Conservation (phyloP, 225 moss, liverwort and hornwort species). For the Climacium dendroides region DNA sequence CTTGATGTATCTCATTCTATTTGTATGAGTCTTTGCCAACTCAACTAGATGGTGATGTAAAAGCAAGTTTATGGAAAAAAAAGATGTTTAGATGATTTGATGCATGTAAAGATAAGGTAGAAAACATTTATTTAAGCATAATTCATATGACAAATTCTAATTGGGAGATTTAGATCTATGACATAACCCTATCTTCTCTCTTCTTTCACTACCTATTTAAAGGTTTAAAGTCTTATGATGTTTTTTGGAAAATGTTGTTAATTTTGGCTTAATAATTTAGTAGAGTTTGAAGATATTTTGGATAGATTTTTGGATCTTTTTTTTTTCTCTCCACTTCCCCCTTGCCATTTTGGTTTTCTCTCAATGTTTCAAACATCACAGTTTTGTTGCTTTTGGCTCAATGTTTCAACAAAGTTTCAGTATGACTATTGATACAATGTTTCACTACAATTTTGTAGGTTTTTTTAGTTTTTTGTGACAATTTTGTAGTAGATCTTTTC, state of each 20-base stretch:
- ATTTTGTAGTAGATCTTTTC: no score
- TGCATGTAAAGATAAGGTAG: neutral
- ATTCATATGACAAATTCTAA: accelerated
- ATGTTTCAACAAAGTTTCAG: no score
- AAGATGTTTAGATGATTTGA: neutral
- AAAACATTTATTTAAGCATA: neutral
- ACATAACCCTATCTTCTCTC: neutral
- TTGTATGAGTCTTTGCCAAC: neutral
- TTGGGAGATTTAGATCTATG: neutral
- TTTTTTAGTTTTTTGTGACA: no score
- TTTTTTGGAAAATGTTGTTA: neutral
- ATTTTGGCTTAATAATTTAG: neutral
- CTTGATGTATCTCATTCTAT: neutral
- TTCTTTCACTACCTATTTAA: neutral
- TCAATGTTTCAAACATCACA: neutral
- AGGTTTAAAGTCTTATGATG: neutral
- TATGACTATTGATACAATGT: no score
- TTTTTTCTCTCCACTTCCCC: neutral
- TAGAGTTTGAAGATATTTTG: neutral
- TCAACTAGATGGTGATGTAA: neutral
- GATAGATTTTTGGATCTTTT: neutral
- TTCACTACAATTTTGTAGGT: neutral
- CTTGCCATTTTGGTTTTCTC: neutral
- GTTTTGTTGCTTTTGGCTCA: neutral
- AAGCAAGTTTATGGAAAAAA: neutral